Conservation (phyloP, 306 rosid species). For the Begonia peltatifolia region DNA sequence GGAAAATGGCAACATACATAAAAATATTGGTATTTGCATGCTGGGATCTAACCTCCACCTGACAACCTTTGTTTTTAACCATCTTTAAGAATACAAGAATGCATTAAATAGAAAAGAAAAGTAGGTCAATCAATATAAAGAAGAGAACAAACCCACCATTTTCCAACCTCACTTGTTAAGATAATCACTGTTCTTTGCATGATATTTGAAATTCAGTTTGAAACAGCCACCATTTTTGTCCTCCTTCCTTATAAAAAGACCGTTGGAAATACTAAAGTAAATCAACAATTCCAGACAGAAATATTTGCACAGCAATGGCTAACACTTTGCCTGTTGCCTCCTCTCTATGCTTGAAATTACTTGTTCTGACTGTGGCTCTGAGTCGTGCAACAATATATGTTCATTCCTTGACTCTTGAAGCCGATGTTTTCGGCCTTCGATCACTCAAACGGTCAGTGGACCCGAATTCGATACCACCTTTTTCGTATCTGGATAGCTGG, state of each 20-base stretch:
- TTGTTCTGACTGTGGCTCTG: slow-evolving; percentile 6
- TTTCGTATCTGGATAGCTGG: slow-evolving; percentile 26
- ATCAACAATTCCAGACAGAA: slow-evolving; percentile 2
- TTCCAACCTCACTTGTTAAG: slow-evolving; percentile 7
- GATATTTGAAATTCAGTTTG: slow-evolving; percentile 3
- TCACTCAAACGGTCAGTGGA: slow-evolving; percentile 20
- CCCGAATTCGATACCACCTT: slow-evolving; percentile 22
- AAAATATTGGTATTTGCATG: too few relatives aligned
- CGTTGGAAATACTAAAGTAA: slow-evolving; percentile 2
- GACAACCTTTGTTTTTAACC: too few relatives aligned
- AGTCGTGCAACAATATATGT: slow-evolving; percentile 4
- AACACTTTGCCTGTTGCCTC: slow-evolving; percentile 7
- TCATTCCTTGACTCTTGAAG: slow-evolving; percentile 16
- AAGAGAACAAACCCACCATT: background rate
- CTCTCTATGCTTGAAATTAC: slow-evolving; percentile 6
- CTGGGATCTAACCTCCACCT: too few relatives aligned
- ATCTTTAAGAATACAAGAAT: too few relatives aligned
- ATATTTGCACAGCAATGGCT: slow-evolving; percentile 10
- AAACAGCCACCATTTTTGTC: background rate
- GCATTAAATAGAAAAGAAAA: too few relatives aligned
- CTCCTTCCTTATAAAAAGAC: background rate
- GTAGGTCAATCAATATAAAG: background rate
- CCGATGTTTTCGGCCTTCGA: slow-evolving; percentile 18
- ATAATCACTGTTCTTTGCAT: slow-evolving; percentile 25
- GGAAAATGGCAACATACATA: too few relatives aligned